These are phyloP conservation scores for Cladophialophora carrionii DNA, from an alignment of 2,329 filamentous ascomycete genomes.

Conservation along the genomic window DNA sequence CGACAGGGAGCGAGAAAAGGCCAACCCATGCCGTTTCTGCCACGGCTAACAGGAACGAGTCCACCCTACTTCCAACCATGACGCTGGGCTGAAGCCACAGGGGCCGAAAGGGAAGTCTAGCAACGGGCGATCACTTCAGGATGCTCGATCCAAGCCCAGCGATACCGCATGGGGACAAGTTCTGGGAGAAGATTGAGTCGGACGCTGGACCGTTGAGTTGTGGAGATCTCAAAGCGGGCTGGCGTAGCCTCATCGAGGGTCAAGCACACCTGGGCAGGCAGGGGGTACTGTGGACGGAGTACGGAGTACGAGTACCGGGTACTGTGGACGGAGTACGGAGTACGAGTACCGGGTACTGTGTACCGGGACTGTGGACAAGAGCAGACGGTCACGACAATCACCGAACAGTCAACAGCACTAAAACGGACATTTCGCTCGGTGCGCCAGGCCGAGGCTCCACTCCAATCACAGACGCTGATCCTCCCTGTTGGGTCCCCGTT, in stretches of 20 bases:
- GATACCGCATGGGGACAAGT: background rate
- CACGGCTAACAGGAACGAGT: background rate
- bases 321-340: too few relatives aligned
- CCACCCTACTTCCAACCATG: conserved; percentile 14
- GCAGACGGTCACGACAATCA: too few relatives aligned
- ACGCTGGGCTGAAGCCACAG: conserved; percentile 25
- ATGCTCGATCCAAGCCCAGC: background rate
- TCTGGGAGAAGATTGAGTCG: background rate
- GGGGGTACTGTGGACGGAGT: too few relatives aligned
- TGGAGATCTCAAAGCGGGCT: background rate
- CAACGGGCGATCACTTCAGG: conserved; percentile 18
- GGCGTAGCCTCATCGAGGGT: conserved; percentile 4
- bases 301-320: too few relatives aligned
- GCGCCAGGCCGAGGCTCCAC: background rate
- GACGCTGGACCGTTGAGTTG: background rate
- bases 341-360: too few relatives aligned
- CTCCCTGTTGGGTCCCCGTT: background rate
- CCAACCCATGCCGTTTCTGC: conserved; percentile 13
- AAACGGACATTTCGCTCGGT: background rate
- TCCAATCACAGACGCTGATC: background rate
- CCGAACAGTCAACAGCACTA: background rate
- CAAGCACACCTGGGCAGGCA: too few relatives aligned
- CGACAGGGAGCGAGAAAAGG: background rate
- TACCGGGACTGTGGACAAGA: too few relatives aligned
- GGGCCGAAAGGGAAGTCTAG: conserved; percentile 12